These are phyloP conservation scores for Aspergillus kassunensis DNA, from an alignment of 495 filamentous ascomycete genomes.

Conservation along the genomic window DNA sequence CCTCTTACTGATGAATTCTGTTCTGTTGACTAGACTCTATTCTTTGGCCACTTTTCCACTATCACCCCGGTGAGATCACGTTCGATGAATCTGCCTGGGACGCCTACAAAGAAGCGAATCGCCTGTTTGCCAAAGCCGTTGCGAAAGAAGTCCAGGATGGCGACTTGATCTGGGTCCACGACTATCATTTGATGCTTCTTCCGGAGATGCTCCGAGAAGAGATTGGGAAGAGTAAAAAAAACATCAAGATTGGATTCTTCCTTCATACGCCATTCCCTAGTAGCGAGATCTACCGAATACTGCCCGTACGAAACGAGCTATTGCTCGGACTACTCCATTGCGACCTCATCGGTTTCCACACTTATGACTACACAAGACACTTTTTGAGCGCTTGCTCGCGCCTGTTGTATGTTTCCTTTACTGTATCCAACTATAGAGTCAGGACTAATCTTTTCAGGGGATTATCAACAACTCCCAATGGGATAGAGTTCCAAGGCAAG, in stretches of 20 bases:
- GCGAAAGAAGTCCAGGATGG: slow-evolving; percentile 79
- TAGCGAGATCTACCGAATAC: slow-evolving; percentile 91
- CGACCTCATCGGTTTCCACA: slow-evolving; percentile 94
- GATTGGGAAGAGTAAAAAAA: slow-evolving; percentile 66
- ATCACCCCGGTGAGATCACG: slow-evolving; percentile 95
- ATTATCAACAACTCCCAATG: slow-evolving; percentile 78
- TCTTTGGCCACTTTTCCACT: slow-evolving; percentile 96
- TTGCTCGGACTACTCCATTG: slow-evolving; percentile 82
- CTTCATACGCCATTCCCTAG: slow-evolving; percentile 97
- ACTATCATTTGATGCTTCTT: slow-evolving; percentile 96
- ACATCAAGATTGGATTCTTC: slow-evolving; percentile 96
- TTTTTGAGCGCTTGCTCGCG: slow-evolving; percentile 90
- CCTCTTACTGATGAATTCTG: slow-evolving; percentile 13
- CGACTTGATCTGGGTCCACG: slow-evolving; percentile 94
- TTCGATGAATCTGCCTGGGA: slow-evolving; percentile 94
- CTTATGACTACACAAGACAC: slow-evolving; percentile 92
- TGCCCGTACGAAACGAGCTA: slow-evolving; percentile 87
- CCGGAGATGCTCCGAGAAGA: slow-evolving; percentile 91
- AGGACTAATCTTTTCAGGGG: slow-evolving; percentile 35
- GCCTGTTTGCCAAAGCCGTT: slow-evolving; percentile 78
- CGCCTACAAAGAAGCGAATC: slow-evolving; percentile 88
- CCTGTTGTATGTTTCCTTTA: slow-evolving; percentile 61
- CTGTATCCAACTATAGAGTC: neutral
- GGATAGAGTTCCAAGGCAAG: slow-evolving; percentile 79
- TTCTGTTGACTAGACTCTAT: slow-evolving; percentile 67